These are phyloP conservation scores for Aureobasidium sp. DNA, from an alignment of 2,329 filamentous ascomycete genomes.

Conservation along the genomic window DNA sequence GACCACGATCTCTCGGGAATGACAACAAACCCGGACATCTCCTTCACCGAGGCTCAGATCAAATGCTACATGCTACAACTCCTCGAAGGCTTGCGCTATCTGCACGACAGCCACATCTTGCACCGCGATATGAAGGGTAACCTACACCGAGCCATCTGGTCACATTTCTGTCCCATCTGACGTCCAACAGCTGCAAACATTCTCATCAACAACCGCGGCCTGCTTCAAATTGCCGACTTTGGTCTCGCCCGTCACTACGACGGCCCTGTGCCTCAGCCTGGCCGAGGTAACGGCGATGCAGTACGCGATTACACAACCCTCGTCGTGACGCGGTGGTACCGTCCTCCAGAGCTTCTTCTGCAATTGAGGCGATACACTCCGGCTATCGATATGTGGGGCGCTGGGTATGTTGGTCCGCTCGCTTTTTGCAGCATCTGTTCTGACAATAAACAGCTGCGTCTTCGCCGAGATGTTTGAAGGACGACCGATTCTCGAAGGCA, in stretches of 20 bases:
- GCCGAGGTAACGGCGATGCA: slow-evolving; percentile 74
- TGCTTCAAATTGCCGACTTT: slow-evolving; percentile 95
- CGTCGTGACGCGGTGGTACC: slow-evolving; percentile 97
- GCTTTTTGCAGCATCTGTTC: not conserved
- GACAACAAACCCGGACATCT: slow-evolving; percentile 85
- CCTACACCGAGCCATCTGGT: not conserved
- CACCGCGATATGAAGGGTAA: slow-evolving; percentile 86
- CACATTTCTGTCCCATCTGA: slow-evolving; percentile 12
- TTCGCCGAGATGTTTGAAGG: slow-evolving; percentile 96
- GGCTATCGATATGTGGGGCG: slow-evolving; percentile 96
- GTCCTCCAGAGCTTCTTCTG: slow-evolving; percentile 84
- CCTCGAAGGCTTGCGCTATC: slow-evolving; percentile 77
- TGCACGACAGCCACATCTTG: slow-evolving; percentile 57
- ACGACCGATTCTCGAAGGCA: slow-evolving; percentile 85
- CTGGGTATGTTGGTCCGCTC: slow-evolving; percentile 55
- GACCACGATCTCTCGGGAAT: slow-evolving; percentile 97
- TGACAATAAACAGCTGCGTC: slow-evolving; percentile 59
- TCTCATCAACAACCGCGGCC: slow-evolving; percentile 86
- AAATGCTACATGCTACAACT: slow-evolving; percentile 97
- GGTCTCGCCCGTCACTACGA: slow-evolving; percentile 91
- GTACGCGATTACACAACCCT: slow-evolving; percentile 89
- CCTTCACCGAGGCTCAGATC: slow-evolving; percentile 81
- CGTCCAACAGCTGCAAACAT: slow-evolving; percentile 65
- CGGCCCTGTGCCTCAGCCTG: slow-evolving; percentile 66
- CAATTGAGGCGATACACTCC: slow-evolving; percentile 89